These are phyloP conservation scores for Aspergillus ochraceus DNA, from an alignment of 2,329 filamentous ascomycete species.

Conservation along the genomic window DNA sequence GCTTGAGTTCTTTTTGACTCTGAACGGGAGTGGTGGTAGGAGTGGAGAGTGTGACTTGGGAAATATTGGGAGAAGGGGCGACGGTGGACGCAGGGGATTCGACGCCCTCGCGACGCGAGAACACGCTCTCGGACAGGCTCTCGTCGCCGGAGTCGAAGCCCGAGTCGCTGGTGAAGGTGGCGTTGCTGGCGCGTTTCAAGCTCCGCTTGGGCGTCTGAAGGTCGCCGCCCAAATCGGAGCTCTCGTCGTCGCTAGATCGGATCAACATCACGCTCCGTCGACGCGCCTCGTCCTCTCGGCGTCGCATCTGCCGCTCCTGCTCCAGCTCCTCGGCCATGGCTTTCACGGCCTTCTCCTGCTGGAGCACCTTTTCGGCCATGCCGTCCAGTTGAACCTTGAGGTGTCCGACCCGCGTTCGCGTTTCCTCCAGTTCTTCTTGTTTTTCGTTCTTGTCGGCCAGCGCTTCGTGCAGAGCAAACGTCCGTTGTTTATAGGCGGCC, in stretches of 20 bases:
- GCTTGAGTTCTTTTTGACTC: constrained; percentile 31
- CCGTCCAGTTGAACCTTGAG: constrained; percentile 63
- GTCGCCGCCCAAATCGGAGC: constrained; percentile 33
- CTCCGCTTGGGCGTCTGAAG: constrained; percentile 34
- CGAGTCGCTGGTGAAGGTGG: constrained; percentile 52
- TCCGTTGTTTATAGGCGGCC: constrained; percentile 55
- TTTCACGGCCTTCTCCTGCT: constrained; percentile 59
- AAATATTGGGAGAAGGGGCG: constrained; percentile 39
- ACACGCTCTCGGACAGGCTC: constrained; percentile 51
- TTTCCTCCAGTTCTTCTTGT: constrained; percentile 62
- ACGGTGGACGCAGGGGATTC: constrained; percentile 38
- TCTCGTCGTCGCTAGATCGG: constrained; percentile 31
- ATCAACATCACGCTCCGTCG: constrained; percentile 35
- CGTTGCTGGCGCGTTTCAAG: constrained; percentile 40
- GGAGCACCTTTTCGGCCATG: constrained; percentile 55
- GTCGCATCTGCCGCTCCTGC: constrained; percentile 42
- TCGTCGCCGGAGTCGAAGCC: constrained; percentile 62
- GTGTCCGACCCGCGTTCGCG: constrained; percentile 57
- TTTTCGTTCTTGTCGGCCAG: constrained; percentile 57
- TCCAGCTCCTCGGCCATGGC: constrained; percentile 51
- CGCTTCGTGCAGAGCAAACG: constrained; percentile 51
- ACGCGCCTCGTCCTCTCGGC: constrained; percentile 40
- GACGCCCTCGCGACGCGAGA: constrained; percentile 40
- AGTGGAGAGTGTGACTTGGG: constrained; percentile 31
- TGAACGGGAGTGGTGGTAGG: constrained; percentile 34